phyloP scores from a whole-genome alignment of 805 yeast species.

The Candida corydali region DNA sequence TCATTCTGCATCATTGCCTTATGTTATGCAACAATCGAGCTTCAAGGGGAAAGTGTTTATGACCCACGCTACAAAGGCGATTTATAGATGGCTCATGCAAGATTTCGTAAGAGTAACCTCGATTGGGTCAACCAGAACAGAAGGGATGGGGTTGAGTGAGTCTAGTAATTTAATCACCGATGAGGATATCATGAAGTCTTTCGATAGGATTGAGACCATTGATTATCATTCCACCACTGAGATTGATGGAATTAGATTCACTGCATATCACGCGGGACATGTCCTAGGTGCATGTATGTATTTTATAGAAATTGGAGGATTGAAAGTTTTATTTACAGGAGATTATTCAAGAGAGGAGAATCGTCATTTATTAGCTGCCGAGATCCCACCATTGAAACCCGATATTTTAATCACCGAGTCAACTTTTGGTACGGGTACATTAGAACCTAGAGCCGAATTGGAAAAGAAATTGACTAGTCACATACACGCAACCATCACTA shows the following conservation, averaged over 20 bases:
- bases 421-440: conserved; percentile 97
- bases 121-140: conserved; percentile 47
- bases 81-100: conserved; percentile 88
- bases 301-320: conserved; percentile 89
- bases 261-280: conserved; percentile 99
- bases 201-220: conserved; percentile 86
- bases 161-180: conserved; percentile 71
- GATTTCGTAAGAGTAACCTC: conserved; percentile 92
- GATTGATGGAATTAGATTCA: conserved; percentile 89
- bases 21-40: conserved; percentile 94
- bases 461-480: conserved; percentile 77
- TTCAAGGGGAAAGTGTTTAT: conserved; percentile 95
- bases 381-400: conserved; percentile 82
- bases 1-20: conserved; percentile 97
- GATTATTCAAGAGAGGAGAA: conserved; percentile 96
- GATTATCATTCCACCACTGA: conserved; percentile 96
- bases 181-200: conserved; percentile 82
- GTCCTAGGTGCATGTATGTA: conserved; percentile 99
- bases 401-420: conserved; percentile 92
- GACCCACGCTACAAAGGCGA: conserved; percentile 99
- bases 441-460: conserved; percentile 83
- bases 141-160: conserved; percentile 32
- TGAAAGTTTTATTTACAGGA: conserved; percentile 87
- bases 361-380: conserved; percentile 92
- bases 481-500: conserved; percentile 76